A percentile compares a stretch with the other conserved stretches of the same genome.
Evolutionary conservation across 768 basidiomycete species (phyloP).

Genomic region (Leccinum rimulosum): DNA sequence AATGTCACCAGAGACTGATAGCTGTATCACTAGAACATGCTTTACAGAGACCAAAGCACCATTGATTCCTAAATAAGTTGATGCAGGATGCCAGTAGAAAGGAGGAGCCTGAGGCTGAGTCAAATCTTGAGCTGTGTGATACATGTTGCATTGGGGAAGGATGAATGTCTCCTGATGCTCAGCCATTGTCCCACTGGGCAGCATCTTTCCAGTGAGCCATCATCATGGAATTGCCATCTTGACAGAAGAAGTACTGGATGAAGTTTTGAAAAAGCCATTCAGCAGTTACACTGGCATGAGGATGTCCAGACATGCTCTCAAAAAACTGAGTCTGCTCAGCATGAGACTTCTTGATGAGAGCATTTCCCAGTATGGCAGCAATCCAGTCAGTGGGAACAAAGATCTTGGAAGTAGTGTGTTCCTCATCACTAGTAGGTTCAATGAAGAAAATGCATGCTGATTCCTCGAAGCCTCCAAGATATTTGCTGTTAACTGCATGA

Average conservation of each 20-base stretch:
- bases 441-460: neutral
- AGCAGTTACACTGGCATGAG: neutral
- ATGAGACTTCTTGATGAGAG: neutral
- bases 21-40: neutral
- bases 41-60: neutral
- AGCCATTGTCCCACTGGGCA: neutral
- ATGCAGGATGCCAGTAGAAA: neutral
- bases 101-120: neutral
- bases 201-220: neutral
- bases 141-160: neutral
- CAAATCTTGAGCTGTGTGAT: neutral
- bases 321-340: neutral
- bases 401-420: neutral
- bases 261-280: neutral
- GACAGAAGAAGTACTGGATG: neutral
- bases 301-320: neutral
- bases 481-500: neutral
- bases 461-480: neutral
- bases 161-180: neutral
- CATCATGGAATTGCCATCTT: neutral
- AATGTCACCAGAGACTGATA: neutral
- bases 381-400: neutral
- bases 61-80: neutral
- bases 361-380: neutral
- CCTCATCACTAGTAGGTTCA: neutral